Evolutionary conservation across 176 grass and related monocot species (phyloP), one percentile per base, ranked within the genome.

Genomic region (Carex myosuroides): DNA sequence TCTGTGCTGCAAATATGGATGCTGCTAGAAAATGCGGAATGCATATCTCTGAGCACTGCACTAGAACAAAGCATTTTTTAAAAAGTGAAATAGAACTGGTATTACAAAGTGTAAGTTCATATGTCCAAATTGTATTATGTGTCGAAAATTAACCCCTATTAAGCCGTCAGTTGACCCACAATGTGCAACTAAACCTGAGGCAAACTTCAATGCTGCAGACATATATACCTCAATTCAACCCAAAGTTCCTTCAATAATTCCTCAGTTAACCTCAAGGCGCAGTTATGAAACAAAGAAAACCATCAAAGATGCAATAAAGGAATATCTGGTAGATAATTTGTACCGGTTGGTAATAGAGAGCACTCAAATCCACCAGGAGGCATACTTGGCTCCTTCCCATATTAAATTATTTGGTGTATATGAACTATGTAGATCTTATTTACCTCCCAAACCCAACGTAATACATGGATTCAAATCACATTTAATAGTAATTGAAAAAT

Each of bases 1-100:
- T 95, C 86, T 98, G 93, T 44, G 93, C 93, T 1, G 96, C 92
- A 87, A 98, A 98, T 72, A 98, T 98, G 79, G 93, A 91, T 13
- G 93, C 96, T 0, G 96, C 91, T 5, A 98, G 90, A 55, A 98
- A 94, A 90, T 98, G 96, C 0, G 96, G 96, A 70, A 95, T 98
- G 10, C 92, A 92, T 55, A 98, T 95, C 88, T 98, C 96, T 14
- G 96, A 73, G 70, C 93, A 85, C 96, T 98, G 86, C 86, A 95
- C 46, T 61, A 58, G 63, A 66, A 62, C 62, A 85, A 35, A 68
- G 18, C 21, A 54, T 20, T 42, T 52, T 33, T 46, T 82, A 32
- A 52, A 29, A 81, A 20, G 17, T 11, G 54, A 62, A 79, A 69
- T 3, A 85, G 56, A 13, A 13, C 11, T 18, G 26, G 29, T 20